These are phyloP conservation scores for Pyrenophora tritici-repentis DNA, from an alignment of 2,329 filamentous ascomycete genomes.

Conservation along the genomic window DNA sequence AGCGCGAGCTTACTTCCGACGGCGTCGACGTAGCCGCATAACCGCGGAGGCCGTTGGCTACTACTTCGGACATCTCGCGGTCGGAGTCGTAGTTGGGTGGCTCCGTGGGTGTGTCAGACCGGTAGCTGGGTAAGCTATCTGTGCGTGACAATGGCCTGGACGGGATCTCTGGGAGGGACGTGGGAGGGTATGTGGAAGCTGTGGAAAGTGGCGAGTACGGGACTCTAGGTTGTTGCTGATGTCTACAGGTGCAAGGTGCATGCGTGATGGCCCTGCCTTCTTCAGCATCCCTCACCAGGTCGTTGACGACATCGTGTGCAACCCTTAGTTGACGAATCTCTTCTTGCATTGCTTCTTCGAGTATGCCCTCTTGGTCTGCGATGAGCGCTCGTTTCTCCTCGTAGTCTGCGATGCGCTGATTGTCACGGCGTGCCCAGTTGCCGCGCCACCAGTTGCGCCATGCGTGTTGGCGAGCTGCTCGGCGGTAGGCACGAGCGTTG, in stretches of 20 bases:
- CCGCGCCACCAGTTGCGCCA: constrained; percentile 58
- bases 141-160: constrained; percentile 46
- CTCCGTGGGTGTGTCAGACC: constrained; percentile 44
- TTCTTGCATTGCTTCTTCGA: constrained; percentile 51
- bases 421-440: constrained; percentile 38
- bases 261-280: constrained; percentile 35
- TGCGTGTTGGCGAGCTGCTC: constrained; percentile 58
- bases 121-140: constrained; percentile 52
- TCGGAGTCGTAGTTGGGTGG: constrained; percentile 53
- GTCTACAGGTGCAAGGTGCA: constrained; percentile 26
- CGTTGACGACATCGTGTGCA: constrained; percentile 59
- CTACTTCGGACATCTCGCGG: constrained; percentile 42
- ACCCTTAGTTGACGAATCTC: constrained; percentile 57
- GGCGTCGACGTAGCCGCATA: constrained; percentile 40
- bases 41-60: constrained; percentile 51
- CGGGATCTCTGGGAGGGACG: constrained; percentile 37
- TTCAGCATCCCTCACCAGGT: constrained; percentile 50
- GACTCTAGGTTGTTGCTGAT: constrained; percentile 10
- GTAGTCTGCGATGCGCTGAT: constrained; percentile 48
- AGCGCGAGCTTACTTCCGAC: constrained; percentile 31
- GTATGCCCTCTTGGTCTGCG: constrained; percentile 52
- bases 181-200: constrained; percentile 39
- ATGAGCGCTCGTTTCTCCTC: constrained; percentile 59
- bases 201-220: constrained; percentile 36
- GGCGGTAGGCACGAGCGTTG: constrained; percentile 57